Evolutionary conservation across 2,329 filamentous ascomycete genomes (phyloP).

Genomic region (Grosmannia huntii): DNA sequence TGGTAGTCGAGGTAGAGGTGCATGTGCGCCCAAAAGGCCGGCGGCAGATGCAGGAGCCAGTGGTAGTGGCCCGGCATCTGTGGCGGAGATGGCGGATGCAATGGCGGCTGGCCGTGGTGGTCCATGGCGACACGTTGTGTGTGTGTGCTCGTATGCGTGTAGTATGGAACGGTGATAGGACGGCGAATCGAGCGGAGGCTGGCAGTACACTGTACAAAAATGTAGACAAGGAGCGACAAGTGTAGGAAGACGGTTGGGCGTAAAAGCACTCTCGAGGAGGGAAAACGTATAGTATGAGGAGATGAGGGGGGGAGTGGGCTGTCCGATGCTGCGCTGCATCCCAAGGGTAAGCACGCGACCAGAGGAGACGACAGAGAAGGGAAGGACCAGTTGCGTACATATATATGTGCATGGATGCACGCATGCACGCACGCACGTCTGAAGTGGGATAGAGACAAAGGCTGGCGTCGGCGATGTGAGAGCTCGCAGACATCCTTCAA

Average conservation of each 20-base stretch:
- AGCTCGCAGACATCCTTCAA: too few relatives aligned
- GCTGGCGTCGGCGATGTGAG: too few relatives aligned
- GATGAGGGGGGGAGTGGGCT: too few relatives aligned
- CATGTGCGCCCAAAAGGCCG: conserved; percentile 11
- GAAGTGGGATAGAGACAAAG: too few relatives aligned
- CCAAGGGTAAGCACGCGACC: not conserved
- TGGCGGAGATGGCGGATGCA: not conserved
- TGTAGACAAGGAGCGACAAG: not conserved
- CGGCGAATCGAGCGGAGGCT: not conserved
- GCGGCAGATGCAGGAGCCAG: conserved; percentile 10
- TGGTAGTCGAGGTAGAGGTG: conserved; percentile 9
- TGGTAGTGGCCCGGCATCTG: conserved; percentile 2
- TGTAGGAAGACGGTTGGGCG: too few relatives aligned
- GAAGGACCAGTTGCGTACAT: not conserved
- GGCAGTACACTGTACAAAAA: not conserved
- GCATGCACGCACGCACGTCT: too few relatives aligned
- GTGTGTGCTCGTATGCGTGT: not conserved
- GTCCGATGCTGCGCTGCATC: too few relatives aligned
- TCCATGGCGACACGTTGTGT: not conserved
- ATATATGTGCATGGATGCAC: not conserved
- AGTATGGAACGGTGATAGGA: not conserved
- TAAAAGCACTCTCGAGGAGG: too few relatives aligned
- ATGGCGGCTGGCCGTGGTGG: not conserved
- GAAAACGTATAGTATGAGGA: too few relatives aligned
- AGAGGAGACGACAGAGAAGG: not conserved